A percentile compares a stretch with the other conserved stretches of the same genome.
Conservation (phyloP, 2,329 filamentous ascomycete species). For the Anthostomella pinea region DNA sequence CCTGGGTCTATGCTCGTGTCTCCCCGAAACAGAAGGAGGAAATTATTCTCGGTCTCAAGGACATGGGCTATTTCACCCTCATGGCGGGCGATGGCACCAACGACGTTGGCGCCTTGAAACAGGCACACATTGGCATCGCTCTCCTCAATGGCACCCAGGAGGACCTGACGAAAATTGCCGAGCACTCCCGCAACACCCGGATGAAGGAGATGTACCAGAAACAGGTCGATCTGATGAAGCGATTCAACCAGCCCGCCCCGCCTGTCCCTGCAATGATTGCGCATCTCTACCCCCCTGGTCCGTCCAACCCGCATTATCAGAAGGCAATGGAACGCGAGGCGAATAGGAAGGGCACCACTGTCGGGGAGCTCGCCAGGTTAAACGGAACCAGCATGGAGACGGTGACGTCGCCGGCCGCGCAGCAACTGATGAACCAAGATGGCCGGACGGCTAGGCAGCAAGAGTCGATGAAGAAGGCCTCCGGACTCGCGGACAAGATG, state of each 20-base stretch:
- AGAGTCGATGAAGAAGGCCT: conserved; percentile 68
- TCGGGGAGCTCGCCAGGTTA: conserved; percentile 54
- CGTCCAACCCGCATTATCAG: conserved; percentile 87
- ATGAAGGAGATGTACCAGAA: conserved; percentile 99
- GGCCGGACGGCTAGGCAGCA: conserved; percentile 58
- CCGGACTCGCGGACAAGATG: conserved; percentile 80
- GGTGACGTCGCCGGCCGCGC: conserved; percentile 64
- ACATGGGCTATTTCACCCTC: conserved; percentile 94
- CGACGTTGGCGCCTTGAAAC: conserved; percentile 95
- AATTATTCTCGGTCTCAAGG: conserved; percentile 92
- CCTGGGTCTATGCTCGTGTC: conserved; percentile 97
- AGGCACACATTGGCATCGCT: conserved; percentile 95
- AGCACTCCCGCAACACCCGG: conserved; percentile 90
- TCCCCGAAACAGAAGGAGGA: conserved; percentile 99
- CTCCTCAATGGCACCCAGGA: conserved; percentile 92
- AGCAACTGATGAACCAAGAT: conserved; percentile 53
- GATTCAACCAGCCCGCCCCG: conserved; percentile 92
- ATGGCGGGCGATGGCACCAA: conserved; percentile 99
- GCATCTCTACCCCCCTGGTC: conserved; percentile 89
- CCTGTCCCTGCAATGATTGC: conserved; percentile 90
- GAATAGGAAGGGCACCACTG: conserved; percentile 68
- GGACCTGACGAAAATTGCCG: conserved; percentile 85
- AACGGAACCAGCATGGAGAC: conserved; percentile 59
- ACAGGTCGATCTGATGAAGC: conserved; percentile 84
- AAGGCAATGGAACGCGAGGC: conserved; percentile 89